These are phyloP conservation scores for Melanomma pulvis-pyrius DNA, from an alignment of 495 filamentous ascomycete species.

Conservation along the genomic window DNA sequence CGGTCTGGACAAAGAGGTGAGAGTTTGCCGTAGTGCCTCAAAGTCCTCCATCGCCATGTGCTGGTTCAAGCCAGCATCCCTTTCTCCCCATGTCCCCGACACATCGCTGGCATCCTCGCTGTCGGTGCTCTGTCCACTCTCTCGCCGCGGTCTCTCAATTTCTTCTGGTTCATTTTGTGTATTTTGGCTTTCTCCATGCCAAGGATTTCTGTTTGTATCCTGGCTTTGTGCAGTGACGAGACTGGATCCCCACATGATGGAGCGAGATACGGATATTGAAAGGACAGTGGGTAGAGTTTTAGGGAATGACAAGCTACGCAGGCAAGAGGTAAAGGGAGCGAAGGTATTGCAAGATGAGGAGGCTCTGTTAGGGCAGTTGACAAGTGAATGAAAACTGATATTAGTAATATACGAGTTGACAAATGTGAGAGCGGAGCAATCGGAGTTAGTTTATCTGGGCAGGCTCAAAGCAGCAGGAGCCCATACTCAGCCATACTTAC, in stretches of 20 bases:
- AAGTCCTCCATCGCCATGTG: constrained; percentile 70
- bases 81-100: constrained; percentile 77
- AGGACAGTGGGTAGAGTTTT: not conserved
- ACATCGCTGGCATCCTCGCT: constrained; percentile 1
- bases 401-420: constrained; percentile 13
- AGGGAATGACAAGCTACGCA: not conserved
- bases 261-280: not conserved
- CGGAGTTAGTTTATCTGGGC: constrained; percentile 16
- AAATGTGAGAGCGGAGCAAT: constrained; percentile 19
- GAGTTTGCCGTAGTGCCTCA: constrained; percentile 66
- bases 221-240: not conserved
- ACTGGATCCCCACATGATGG: constrained; percentile 22
- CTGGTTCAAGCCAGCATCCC: constrained; percentile 65
- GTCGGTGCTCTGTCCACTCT: not conserved
- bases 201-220: constrained; percentile 23
- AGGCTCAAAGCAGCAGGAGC: too few relatives aligned
- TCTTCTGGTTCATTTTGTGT: not conserved
- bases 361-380: not conserved
- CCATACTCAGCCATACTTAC: too few relatives aligned
- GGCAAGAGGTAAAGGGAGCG: not conserved
- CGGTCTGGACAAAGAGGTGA: constrained; percentile 62
- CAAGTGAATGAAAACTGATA: not conserved
- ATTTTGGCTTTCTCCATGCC: constrained; percentile 24
- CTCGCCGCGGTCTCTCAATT: not conserved
- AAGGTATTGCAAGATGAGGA: too few relatives aligned